Conservation (phyloP, 192 early-diverging fungal species). For the Coemansia sp. region DNA sequence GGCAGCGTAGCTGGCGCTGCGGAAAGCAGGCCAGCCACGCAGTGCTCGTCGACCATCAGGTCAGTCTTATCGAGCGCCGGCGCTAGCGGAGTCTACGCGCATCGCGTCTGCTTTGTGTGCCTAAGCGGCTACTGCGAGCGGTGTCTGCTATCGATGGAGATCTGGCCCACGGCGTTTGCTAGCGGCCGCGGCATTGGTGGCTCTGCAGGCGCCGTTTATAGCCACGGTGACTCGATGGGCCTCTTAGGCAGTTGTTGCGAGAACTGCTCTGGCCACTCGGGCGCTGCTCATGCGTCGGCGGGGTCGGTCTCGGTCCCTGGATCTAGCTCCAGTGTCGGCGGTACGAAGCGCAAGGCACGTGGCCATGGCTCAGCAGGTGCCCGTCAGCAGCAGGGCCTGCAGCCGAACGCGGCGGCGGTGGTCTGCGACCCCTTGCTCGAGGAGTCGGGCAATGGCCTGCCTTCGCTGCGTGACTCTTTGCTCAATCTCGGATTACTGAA, state of each 20-base stretch:
- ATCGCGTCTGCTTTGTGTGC: constrained; percentile 48
- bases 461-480: constrained; percentile 24
- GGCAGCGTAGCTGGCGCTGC: background rate
- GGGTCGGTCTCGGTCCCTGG: background rate
- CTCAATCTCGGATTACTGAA: constrained; percentile 19
- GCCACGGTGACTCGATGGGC: background rate
- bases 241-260: background rate
- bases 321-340: constrained; percentile 1
- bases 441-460: constrained; percentile 12
- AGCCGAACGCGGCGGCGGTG: background rate
- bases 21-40: background rate
- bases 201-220: background rate
- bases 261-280: background rate
- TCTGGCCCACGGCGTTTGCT: constrained; percentile 36
- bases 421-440: background rate
- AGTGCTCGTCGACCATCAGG: background rate
- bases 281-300: background rate
- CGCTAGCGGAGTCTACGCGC: constrained; percentile 21
- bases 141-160: constrained; percentile 45
- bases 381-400: background rate
- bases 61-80: background rate
- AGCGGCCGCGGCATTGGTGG: background rate
- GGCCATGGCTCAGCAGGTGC: background rate
- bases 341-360: constrained; percentile 2
- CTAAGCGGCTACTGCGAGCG: constrained; percentile 46